Evolutionary conservation across 2,329 filamentous ascomycete species (phyloP), one percentile per base, ranked within the genome.

Genomic region (Fusarium goolgardi): DNA sequence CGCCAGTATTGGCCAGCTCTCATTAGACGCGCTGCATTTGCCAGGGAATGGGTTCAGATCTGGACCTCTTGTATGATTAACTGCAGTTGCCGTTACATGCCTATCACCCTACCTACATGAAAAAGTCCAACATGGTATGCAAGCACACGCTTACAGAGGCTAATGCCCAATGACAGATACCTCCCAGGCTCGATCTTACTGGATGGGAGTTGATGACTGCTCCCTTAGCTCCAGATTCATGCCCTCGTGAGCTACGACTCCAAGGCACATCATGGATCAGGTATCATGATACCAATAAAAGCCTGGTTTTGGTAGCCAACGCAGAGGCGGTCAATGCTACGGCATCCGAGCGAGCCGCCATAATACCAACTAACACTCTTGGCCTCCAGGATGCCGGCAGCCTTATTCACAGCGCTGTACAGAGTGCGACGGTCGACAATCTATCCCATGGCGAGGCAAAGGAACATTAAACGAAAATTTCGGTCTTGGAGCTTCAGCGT

Each of bases 241-340:
- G 69, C 64, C 67, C 71, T 71, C 69, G 71, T 72, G 69, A 73
- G 71, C 69, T 59, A 65, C 67, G 55, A 69, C 62, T 59, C 66
- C 50, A 53, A 66, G 61, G 61, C 59, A 58, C 58, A 71, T 68
- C 66, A 59, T 53, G 44, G 61, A 61, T 60, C 41, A 62, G 55
- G 62, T 56, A 67, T 65, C 64, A 61, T 60, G 55, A 64, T 57
- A 44, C 46, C 54, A 66, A 63, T 65, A 50, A 49, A 63, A 55
- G 43, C 65, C 55, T 55, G 55, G 40, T 45, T 65, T 46, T 55
- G 53, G 20, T 34, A 56, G 35, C 49, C 49, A 55, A 47, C 50
- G 25, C 58, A 55, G 35, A 63, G 63, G 66, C 66, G 66, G 66
- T 70, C 63, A 70, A 63, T 50, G 54, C 55, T 45, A 49, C 27